Base-by-base conservation (phyloP, 208 protist genomes). In the Acanthamoeba polyphaga region DNA sequence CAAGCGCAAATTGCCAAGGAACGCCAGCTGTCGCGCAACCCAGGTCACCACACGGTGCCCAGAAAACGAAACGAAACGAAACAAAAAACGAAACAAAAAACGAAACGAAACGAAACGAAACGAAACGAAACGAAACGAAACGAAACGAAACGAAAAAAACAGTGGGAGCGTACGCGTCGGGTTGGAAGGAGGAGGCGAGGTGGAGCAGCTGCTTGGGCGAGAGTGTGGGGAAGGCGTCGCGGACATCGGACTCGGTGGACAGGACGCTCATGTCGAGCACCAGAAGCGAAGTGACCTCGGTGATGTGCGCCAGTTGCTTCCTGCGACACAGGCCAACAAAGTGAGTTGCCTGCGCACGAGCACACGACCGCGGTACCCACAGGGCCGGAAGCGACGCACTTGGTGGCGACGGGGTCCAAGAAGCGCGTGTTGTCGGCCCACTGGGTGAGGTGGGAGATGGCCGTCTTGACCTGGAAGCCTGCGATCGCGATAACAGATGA, bases 181-280 rank as follows among this genome's bases (percentile, higher is more conserved):
- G n/a, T 24, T 82, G 49, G 78, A 55, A 87, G 19, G 78, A 55
- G 17, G 78, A 87, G 78, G 51, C 51, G n/a, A 87, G n/a, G 51
- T 87, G 78, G 9, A 87, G 32, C 49, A 87, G 78, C 29, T 87
- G 78, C 51, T 62, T 55, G 9, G 78, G 51, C 24, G 78, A 53
- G 43, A 87, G 51, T 13, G 22, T 64, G 29, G 43, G 78, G 51
- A 87, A 87, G 78, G 51, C 78, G 7, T 87, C 78, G 3, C 51
- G 43, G 27, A 62, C 78, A 34, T 87, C 78, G 24, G 78, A 9
- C 24, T 87, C 78, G 27, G 0, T 38, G n/a, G 43, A 64, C 12
- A 87, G 27, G 27, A 87, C 78, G 10, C 51, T 64, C 78, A 87
- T 87, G n/a, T 87, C 78, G 51, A 87, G 78, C 51, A 62, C 78